phyloP scores from a whole-genome alignment of 176 grass and related monocot genomes.

The Paspalum vaginatum region DNA sequence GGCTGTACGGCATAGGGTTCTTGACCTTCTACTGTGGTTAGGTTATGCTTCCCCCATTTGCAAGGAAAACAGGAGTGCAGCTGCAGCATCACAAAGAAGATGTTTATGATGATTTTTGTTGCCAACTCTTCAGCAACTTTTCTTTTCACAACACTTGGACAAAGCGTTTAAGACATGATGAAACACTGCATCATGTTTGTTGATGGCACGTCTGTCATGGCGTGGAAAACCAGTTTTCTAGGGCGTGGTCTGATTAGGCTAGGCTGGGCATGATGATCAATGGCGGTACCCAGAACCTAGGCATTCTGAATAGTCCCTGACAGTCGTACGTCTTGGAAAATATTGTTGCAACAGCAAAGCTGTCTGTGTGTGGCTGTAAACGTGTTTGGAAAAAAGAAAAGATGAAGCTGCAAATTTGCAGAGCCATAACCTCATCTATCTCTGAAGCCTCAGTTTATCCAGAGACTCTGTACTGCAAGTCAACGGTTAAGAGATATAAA shows the following conservation, averaged over 20 bases:
- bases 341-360: neutral
- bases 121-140: neutral
- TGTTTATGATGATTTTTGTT: neutral
- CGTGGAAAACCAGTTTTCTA: slow-evolving; percentile 4
- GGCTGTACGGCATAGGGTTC: slow-evolving; percentile 36
- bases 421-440: neutral
- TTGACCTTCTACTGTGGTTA: slow-evolving; percentile 31
- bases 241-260: neutral
- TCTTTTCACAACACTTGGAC: neutral
- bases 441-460: neutral
- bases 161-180: slow-evolving; percentile 19
- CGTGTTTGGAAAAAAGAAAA: neutral
- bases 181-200: slow-evolving; percentile 33
- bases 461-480: neutral
- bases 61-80: slow-evolving; percentile 4
- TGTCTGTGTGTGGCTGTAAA: neutral
- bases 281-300: neutral
- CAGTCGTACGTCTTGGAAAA: neutral
- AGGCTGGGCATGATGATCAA: slow-evolving; percentile 4
- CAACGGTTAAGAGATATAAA: slow-evolving; percentile 4
- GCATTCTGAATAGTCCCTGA: slow-evolving; percentile 11
- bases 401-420: neutral
- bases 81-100: neutral
- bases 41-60: slow-evolving; percentile 18
- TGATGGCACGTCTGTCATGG: slow-evolving; percentile 33